Evolutionary conservation across 2,329 filamentous ascomycete genomes (phyloP), one percentile per base, ranked within the genome.

Genomic region (Colletotrichum salicis): DNA sequence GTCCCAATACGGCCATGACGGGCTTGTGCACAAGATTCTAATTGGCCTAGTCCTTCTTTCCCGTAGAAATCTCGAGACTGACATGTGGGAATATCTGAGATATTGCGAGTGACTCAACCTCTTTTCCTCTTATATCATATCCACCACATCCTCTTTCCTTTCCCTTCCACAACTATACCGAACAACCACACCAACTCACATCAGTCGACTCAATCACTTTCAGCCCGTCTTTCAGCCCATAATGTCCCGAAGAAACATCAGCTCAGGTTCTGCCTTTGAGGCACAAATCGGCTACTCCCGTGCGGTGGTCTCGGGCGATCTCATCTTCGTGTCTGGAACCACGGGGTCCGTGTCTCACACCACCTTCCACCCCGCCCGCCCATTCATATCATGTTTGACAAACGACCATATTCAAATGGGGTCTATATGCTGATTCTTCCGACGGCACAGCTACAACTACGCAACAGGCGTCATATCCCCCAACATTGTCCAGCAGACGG

Each of bases 261-360:
- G 82, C 75, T 87, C 86, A 27, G 84, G 84, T 62, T 89, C 86
- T 5, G 77, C 81, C 52, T 89, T 89, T 73, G 87, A 89, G 77
- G 80, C 80, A 31, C 80, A 86, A 72, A 89, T 89, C 65, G 86
- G 85, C 61, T 89, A 89, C 77, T 88, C 87, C 35, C 83, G 87
- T 60, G 87, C 87, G 45, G 86, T 89, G 3, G 82, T 87, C 22
- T 79, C 81, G 1, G 86, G 85, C 12, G 85, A 86, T 62, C 86
- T 84, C 81, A 78, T 89, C 12, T 84, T 88, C 67, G 86, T 89
- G 4, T 88, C 87, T 2, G 87, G 87, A 0, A 88, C 86, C 48
- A 89, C 87, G 3, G 87, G 87, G 86, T 87, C 75, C 64, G 74
- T 67, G 7, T 63, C 19, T 48, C 45, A 24, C 31, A 15, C 37